A percentile compares a stretch with the other conserved stretches of the same genome.
Conservation (phyloP, 1,284 basidiomycete genomes). For the Moesziomyces parantarcticus region DNA sequence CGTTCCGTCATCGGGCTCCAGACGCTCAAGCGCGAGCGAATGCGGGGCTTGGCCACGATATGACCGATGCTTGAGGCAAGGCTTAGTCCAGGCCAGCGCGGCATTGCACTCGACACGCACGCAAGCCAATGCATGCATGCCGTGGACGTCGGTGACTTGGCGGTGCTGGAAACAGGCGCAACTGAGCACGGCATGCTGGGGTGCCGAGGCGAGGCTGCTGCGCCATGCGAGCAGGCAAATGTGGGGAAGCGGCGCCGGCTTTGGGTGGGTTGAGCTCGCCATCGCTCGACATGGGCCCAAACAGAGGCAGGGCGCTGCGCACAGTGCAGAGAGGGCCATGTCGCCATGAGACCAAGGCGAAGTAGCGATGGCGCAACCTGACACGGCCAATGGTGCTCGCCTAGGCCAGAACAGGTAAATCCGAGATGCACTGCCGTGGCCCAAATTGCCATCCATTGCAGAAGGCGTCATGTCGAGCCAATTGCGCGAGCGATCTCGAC, state of each 20-base stretch:
- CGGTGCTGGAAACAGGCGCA: background rate
- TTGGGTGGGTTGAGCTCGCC: background rate
- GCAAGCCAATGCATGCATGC: background rate
- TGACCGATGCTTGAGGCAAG: background rate
- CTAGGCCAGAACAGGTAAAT: background rate
- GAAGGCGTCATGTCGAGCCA: background rate
- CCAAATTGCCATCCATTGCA: background rate
- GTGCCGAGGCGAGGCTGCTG: background rate
- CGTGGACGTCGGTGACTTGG: background rate
- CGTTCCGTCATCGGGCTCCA: conserved; percentile 34
- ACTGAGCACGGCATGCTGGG: background rate
- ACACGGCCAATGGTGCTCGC: background rate
- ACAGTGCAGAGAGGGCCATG: background rate
- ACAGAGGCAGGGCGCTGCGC: background rate
- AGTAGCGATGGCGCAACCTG: background rate
- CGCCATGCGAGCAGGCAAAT: background rate
- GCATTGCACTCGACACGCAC: background rate
- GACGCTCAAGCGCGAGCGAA: conserved; percentile 32
- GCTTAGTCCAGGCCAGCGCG: background rate
- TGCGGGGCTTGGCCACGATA: background rate
- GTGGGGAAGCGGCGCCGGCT: background rate
- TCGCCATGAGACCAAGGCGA: background rate
- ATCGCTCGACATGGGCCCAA: background rate
- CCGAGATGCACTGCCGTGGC: background rate
- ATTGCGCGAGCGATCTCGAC: background rate